phyloP scores from a whole-genome alignment of 768 basidiomycete species.

The Mycena kentingensis region DNA sequence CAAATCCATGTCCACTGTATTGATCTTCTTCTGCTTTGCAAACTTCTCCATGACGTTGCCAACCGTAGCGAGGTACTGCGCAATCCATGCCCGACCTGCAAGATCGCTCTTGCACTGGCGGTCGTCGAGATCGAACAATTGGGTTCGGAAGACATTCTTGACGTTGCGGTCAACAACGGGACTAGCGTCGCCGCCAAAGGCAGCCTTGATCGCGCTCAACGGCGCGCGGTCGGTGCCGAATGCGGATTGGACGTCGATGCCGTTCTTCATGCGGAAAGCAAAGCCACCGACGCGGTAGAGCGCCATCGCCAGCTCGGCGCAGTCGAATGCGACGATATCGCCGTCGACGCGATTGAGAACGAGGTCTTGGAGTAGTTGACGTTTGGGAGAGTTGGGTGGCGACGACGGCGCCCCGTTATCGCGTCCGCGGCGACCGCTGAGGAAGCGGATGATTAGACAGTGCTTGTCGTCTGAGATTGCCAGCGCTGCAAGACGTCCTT shows the following conservation, averaged over 20 bases:
- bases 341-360: slow-evolving; percentile 48
- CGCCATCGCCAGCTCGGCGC: slow-evolving; percentile 50
- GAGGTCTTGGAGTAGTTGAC: slow-evolving; percentile 38
- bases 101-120: slow-evolving; percentile 37
- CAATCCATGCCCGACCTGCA: slow-evolving; percentile 51
- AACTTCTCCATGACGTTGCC: slow-evolving; percentile 46
- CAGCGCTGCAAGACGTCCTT: slow-evolving; percentile 46
- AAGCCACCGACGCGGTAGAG: slow-evolving; percentile 42
- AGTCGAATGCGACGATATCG: slow-evolving; percentile 56
- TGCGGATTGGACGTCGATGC: slow-evolving; percentile 60
- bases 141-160: slow-evolving; percentile 37
- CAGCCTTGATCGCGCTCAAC: slow-evolving; percentile 41
- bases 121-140: slow-evolving; percentile 35
- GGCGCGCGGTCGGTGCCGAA: slow-evolving; percentile 46
- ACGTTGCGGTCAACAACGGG: slow-evolving; percentile 42
- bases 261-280: slow-evolving; percentile 45
- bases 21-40: slow-evolving; percentile 43
- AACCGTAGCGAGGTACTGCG: slow-evolving; percentile 46
- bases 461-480: slow-evolving; percentile 44
- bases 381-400: slow-evolving; percentile 24
- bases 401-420: slow-evolving; percentile 2
- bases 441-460: slow-evolving; percentile 28
- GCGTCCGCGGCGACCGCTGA: slow-evolving; percentile 15
- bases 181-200: slow-evolving; percentile 41
- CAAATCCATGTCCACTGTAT: slow-evolving; percentile 40